Base-by-base conservation (phyloP, 1,139 yeast species). In the Nakaseomyces bracarensis region DNA sequence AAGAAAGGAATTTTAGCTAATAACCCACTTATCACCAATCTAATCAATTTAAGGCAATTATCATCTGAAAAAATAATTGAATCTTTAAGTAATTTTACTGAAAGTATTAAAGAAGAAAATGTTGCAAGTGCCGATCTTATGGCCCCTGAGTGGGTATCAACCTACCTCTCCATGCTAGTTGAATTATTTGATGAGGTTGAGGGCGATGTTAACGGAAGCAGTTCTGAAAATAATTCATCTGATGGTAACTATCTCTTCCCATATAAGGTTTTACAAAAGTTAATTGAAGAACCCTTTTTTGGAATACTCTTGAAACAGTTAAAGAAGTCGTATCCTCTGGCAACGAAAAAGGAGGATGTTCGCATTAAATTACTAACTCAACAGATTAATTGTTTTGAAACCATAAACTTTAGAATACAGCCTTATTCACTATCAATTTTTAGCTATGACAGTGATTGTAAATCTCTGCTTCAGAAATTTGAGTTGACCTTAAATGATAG, bases 101-200 rank as follows among this genome's bases (percentile, higher is more conserved):
- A 18, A 10, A 5, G 16, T 5, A 21, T 19, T 10, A 35, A 39
- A 10, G 33, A 34, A 18, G 33, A 4, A 19, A 18, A 33, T 10
- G 19, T 33, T 20, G 25, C 38, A 7, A 20, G 64, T 16, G 51
- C 48, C 7, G 63, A 59, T 36, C 64, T 81, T 38, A 72, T 79
- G 46, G 75, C 86, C 7, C 89, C 91, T 0, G 86, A 80, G 49
- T 82, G 91, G 93, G 61, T 82, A 13, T 67, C 74, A 39, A 79
- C 75, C 6, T 77, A 75, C 52, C 67, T 75, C 49, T 50, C 47
- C 27, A 51, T 53, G 38, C 38, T 66, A 0, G 58, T 72, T 1
- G 77, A 71, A 25, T 62, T 74, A 15, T 64, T 78, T 44, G 75
- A 74, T 6, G 58, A 73, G 3, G 66, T 76, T 42, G 81, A 76